Percentiles rank a stretch among this genome's conserved stretches.
phyloP scores from a whole-genome alignment of 371 early-diverging fungal species.

The Mortierella sp. region DNA sequence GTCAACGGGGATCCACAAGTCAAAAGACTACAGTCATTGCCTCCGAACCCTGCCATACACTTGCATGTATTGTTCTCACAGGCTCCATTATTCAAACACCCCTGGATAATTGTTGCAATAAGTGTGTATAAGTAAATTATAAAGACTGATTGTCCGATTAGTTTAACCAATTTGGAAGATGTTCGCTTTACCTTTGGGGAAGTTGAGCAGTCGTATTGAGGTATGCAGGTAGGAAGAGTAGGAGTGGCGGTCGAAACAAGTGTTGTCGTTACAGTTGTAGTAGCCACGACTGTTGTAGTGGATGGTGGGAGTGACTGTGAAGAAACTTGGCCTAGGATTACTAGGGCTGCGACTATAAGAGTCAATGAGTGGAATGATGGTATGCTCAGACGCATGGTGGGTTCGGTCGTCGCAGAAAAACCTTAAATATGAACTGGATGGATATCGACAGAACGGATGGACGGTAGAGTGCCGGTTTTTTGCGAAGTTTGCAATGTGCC shows the following conservation, averaged over 20 bases:
- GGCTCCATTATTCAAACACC: slow-evolving; percentile 45
- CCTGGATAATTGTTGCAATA: slow-evolving; percentile 30
- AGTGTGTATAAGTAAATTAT: neutral
- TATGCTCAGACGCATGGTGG: neutral
- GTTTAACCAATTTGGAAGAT: neutral
- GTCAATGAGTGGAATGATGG: neutral
- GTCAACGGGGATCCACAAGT: slow-evolving; percentile 41
- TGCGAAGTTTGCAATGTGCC: neutral
- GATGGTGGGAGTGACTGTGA: neutral
- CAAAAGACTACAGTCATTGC: slow-evolving; percentile 39
- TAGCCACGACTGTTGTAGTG: neutral
- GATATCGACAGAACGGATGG: too few species aligned
- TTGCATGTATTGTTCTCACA: slow-evolving; percentile 34
- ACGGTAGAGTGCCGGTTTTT: too few species aligned
- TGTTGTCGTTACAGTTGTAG: slow-evolving; percentile 11
- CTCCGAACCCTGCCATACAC: slow-evolving; percentile 50
- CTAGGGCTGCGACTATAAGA: neutral
- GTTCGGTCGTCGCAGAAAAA: neutral
- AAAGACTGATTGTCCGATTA: neutral
- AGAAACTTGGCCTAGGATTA: slow-evolving; percentile 2
- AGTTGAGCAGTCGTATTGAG: slow-evolving; percentile 45
- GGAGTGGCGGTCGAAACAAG: slow-evolving; percentile 15
- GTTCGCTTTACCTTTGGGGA: slow-evolving; percentile 32
- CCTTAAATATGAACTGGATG: neutral
- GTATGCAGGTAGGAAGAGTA: slow-evolving; percentile 22